A percentile compares a stretch with the other conserved stretches of the same genome.
phyloP scores from a whole-genome alignment of 2,329 filamentous ascomycete genomes.

The Diaporthe sp. region DNA sequence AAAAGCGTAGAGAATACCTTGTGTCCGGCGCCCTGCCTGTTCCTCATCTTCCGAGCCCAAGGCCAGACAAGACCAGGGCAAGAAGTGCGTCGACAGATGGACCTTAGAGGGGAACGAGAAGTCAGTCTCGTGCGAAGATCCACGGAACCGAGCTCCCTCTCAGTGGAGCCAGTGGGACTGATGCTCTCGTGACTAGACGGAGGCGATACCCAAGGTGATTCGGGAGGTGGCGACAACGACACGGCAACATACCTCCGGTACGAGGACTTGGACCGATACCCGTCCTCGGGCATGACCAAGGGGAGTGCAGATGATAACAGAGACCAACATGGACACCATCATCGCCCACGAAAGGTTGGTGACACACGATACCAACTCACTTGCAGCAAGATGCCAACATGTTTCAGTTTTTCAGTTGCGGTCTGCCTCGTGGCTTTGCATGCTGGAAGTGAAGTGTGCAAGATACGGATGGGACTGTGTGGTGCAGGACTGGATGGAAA shows the following conservation, averaged over 20 bases:
- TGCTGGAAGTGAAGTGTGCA: conserved; percentile 26
- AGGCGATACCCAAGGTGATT: conserved; percentile 1
- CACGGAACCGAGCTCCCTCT: neutral
- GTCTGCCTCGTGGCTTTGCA: conserved; percentile 23
- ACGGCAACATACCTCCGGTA: neutral
- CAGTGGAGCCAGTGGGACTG: neutral
- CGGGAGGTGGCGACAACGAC: neutral
- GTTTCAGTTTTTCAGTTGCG: conserved; percentile 3
- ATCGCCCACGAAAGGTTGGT: conserved; percentile 15
- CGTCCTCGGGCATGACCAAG: neutral
- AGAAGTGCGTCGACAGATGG: neutral
- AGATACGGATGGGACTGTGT: neutral
- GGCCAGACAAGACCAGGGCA: neutral
- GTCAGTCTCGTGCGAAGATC: neutral
- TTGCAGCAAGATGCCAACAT: neutral
- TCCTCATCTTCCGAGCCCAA: conserved; percentile 2
- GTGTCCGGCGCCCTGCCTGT: conserved; percentile 28
- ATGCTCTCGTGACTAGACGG: conserved; percentile 20
- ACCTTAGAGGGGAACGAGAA: conserved; percentile 5
- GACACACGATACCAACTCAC: neutral
- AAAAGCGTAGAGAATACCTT: neutral
- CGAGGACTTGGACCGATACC: neutral
- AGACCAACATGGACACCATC: neutral
- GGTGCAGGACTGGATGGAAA: neutral
- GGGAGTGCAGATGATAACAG: neutral